Base-by-base conservation (phyloP, 2,329 filamentous ascomycete genomes). In the Scedosporium aurantiacum region DNA sequence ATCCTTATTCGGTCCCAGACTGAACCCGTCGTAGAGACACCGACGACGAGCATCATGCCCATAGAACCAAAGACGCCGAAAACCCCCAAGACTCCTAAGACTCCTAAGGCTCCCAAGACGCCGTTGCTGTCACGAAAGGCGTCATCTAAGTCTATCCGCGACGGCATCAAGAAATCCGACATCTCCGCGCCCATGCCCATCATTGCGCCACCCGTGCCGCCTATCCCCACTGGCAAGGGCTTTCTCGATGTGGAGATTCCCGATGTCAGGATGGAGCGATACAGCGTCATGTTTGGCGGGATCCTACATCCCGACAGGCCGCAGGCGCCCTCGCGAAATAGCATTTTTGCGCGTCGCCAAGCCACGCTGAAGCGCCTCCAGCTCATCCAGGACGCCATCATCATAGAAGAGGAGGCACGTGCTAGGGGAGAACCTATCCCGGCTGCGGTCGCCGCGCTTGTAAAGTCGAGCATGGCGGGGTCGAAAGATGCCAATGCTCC, bases 201-300 rank as follows among this genome's bases (percentile, higher is more conserved):
- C 28, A 32, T 60, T 58, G 37, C 45, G 23, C 52, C 56, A n/a
- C 54, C 61, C n/a, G 66, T 65, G 10, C 64, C 66, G 6, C 60
- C 61, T 18, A 69, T 70, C 8, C 73, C 58, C 5, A 57, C 57
- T 3, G 21, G 21, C 4, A 57, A 57, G 43, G 59, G 75, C 1
- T 72, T 87, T 5, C 76, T 97, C 21, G 80, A 91, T 67, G 81
- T 97, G 16, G 84, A 92, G 60, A 94, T 97, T 62, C 92, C 93
- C 0, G 82, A 83, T 58, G 81, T 89, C 61, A 84, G 88, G 64
- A 79, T 97, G 80, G 93, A 97, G 70, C 80, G 93, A 57, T 97
- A 96, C 67, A 96, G 91, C 67, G 83, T 97, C 65, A 97, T 97
- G 92, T 97, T 97, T 69, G 85, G 87, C 61, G 83, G 82, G 43